Evolutionary conservation across 768 basidiomycete species (phyloP), one percentile per base, ranked within the genome.

Genomic region (Tubosaeta brunneosetosa): DNA sequence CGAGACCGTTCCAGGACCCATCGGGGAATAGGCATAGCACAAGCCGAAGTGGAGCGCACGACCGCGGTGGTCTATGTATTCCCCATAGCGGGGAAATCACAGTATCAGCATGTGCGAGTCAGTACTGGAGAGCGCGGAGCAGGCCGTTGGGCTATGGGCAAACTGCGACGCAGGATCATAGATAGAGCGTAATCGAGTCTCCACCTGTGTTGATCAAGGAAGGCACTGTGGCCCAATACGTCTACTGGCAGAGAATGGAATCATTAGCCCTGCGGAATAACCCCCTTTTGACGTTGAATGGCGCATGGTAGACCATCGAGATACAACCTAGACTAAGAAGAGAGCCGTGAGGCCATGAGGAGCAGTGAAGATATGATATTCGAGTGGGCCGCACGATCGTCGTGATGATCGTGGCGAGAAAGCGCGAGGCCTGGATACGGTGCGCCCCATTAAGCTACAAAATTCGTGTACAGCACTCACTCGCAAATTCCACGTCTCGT

Each of bases 111-210:
- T 22, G 44, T 27, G 41, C 34, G 53, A 31, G 27, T 44, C 53
- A 50, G 33, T 49, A 47, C 41, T 51, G 44, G 47, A 50, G 16
- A 51, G 41, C 27, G 45, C 14, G 45, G 47, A 49, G 50, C 45
- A 57, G 59, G 62, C 55, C 46, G 22, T 17, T 57, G 64, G 64
- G 65, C 38, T 57, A 48, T 56, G 62, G 64, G 62, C 37, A 43
- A 52, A 57, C 40, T 59, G 61, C 38, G 55, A 61, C 52, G 46
- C 55, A 44, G 32, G 51, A 56, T 55, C 49, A 56, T 52, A 43
- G 38, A 56, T 60, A 47, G 57, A 52, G 60, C 52, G 61, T 57
- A 55, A 61, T 57, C 51, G n/a, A 44, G 49, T 52, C 41, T 43
- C 49, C 59, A 34, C 55, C 49, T 29, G 41, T 44, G 44, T 25